Evolutionary conservation across 2,329 filamentous ascomycete genomes (phyloP), one percentile per base, ranked within the genome.

Genomic region (Pochonia chlamydosporia): DNA sequence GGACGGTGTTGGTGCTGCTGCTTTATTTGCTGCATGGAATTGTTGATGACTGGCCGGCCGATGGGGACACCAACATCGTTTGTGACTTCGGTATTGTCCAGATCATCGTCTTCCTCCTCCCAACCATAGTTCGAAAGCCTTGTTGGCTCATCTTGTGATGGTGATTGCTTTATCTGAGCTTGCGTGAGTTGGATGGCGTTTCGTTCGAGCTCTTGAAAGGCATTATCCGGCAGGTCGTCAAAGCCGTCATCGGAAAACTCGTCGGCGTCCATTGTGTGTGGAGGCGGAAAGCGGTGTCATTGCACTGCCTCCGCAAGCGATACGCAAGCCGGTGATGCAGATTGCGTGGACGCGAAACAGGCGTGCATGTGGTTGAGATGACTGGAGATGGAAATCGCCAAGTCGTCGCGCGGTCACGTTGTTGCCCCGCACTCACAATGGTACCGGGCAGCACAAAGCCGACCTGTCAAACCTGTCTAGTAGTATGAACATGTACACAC

Each of bases 171-270:
- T 30, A 24, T 31, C 14, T 54, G 56, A 28, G 68, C 71, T 54
- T 82, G 79, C 4, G 81, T 84, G 54, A 74, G 74, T 54, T 77
- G 76, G 53, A 84, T 79, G 33, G 82, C 82, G 58, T 77, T 75
- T 56, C 77, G 75, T 59, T 86, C 82, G 52, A 86, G 76, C 59
- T 84, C 79, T 55, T 79, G 72, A 3, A 85, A 67, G 40, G 71
- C 70, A 52, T 75, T 73, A 52, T 75, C 71, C 53, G 81, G 77
- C 36, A 85, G 66, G 35, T 76, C 71, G 61, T 85, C 80, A 55
- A 86, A 71, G 50, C 74, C 80, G 59, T 83, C 81, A 60, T 84
- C 82, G 49, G 74, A 79, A 59, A 81, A 84, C 51, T 79, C 76
- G 66, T 82, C 79, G 67, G 67, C 48, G 49, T 68, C 65, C 66